phyloP scores from a whole-genome alignment of 2,329 filamentous ascomycete genomes.

The Mycosphaerella sp. region DNA sequence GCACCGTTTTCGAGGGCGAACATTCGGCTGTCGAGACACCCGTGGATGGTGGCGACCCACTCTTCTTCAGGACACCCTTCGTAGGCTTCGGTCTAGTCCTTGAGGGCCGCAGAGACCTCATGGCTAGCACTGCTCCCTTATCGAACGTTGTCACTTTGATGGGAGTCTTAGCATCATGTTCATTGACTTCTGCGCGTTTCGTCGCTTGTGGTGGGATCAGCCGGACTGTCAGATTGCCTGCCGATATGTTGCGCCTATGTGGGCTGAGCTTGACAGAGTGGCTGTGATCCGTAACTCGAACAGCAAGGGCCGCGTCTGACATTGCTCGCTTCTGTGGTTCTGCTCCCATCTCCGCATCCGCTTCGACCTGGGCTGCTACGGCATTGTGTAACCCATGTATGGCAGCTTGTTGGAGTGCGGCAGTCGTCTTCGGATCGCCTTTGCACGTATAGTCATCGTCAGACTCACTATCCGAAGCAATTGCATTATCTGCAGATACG shows the following conservation, averaged over 20 bases:
- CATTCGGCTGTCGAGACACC: slow-evolving; percentile 4
- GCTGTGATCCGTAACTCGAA: background rate
- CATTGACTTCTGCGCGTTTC: background rate
- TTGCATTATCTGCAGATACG: slow-evolving; percentile 3
- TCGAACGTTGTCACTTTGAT: slow-evolving; percentile 10
- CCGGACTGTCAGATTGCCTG: background rate
- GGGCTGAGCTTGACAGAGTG: background rate
- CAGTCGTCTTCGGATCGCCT: slow-evolving; percentile 1
- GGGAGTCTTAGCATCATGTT: slow-evolving; percentile 7
- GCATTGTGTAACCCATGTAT: slow-evolving; percentile 1
- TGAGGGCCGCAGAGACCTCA: slow-evolving; percentile 11
- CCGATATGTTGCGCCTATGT: slow-evolving; percentile 4
- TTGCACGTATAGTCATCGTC: slow-evolving; percentile 10
- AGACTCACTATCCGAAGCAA: slow-evolving; percentile 5
- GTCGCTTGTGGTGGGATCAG: background rate
- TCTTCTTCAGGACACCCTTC: slow-evolving; percentile 21
- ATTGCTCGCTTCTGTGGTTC: slow-evolving; percentile 5
- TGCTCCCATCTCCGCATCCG: background rate
- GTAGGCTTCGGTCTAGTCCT: slow-evolving; percentile 12
- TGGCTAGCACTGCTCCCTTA: background rate
- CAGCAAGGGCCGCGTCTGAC: slow-evolving; percentile 1
- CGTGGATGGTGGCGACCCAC: slow-evolving; percentile 4
- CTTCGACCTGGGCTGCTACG: background rate
- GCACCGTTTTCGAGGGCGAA: background rate
- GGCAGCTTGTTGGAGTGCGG: slow-evolving; percentile 2